phyloP scores from a whole-genome alignment of 2,329 filamentous ascomycete species.

The Calonectria honghensis region DNA sequence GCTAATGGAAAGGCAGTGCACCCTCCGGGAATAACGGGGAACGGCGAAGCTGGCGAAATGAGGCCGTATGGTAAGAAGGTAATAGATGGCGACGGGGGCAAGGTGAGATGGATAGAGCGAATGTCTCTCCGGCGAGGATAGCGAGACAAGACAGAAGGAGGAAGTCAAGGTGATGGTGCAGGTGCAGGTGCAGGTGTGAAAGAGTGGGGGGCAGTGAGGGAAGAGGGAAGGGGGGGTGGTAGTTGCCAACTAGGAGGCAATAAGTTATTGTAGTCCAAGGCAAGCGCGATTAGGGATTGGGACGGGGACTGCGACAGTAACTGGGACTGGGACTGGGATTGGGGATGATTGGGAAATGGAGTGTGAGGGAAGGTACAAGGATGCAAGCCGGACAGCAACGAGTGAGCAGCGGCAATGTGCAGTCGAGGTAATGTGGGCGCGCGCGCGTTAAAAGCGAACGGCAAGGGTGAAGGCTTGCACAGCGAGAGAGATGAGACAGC shows the following conservation, averaged over 20 bases:
- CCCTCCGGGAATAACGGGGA: slow-evolving; percentile 30
- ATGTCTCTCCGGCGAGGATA: slow-evolving; percentile 28
- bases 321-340: neutral
- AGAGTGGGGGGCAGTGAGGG: slow-evolving; percentile 16
- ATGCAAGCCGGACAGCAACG: neutral
- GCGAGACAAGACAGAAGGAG: slow-evolving; percentile 23
- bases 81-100: slow-evolving; percentile 23
- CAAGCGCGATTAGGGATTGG: slow-evolving; percentile 24
- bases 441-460: slow-evolving; percentile 12
- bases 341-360: slow-evolving; percentile 24
- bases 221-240: slow-evolving; percentile 25
- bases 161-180: slow-evolving; percentile 11
- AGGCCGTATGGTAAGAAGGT: slow-evolving; percentile 17
- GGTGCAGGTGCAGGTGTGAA: slow-evolving; percentile 13
- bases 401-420: slow-evolving; percentile 8
- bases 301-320: slow-evolving; percentile 11
- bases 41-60: neutral
- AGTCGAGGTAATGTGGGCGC: slow-evolving; percentile 16
- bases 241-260: slow-evolving; percentile 25
- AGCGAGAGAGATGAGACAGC: slow-evolving; percentile 9
- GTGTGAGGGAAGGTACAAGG: slow-evolving; percentile 25
- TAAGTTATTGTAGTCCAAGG: slow-evolving; percentile 26
- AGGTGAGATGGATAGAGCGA: slow-evolving; percentile 33
- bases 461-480: slow-evolving; percentile 20
- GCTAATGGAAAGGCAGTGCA: slow-evolving; percentile 26